Base-by-base conservation (phyloP, 441 rosid genomes). In the Adansonia rubrostipa region DNA sequence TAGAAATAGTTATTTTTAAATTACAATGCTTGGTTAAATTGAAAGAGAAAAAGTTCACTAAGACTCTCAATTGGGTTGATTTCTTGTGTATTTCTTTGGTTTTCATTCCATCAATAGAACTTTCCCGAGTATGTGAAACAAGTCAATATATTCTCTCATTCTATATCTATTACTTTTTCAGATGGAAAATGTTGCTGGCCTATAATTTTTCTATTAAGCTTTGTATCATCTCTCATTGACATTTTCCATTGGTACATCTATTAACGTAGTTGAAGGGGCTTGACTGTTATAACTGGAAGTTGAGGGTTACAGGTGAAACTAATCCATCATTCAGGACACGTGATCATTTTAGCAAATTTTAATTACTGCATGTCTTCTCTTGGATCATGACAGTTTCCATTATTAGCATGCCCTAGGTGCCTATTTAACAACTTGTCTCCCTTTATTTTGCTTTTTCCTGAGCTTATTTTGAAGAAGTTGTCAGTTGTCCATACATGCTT, bases 31-130 rank as follows among this genome's bases (percentile, higher is more conserved):
- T 61, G 42, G 42, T 24, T 63, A 4, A 11, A 61, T 2, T 62
- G 17, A 63, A 14, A 63, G 47, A 33, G 47, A 9, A 33, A 33
- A 63, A 19, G 15, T 14, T 36, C 47, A 2, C 17, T 14, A 36
- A 33, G 68, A 63, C 9, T 28, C 66, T 24, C 44, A 33, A 63
- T 13, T 33, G 67, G 67, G 44, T 63, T 63, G 9, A 63, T 63
- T 33, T 62, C 40, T 1, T 1, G 3, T 28, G 33, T 62, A 62
- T 24, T 24, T 24, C 66, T 13, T 24, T 62, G 42, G 5, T 62
- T 62, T 13, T 24, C n/a, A 5, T 24, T 40, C 11, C 24, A 33
- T 8, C 45, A 40, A 65, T 14, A 6, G 50, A 10, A 0, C 10
- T 15, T 42, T 28, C 45, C 14, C 19, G 5, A 19, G 28, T 14